Evolutionary conservation across 1,284 basidiomycete genomes (phyloP), one percentile per base, ranked within the genome.

Genomic region (Acaromyces ingoldii): DNA sequence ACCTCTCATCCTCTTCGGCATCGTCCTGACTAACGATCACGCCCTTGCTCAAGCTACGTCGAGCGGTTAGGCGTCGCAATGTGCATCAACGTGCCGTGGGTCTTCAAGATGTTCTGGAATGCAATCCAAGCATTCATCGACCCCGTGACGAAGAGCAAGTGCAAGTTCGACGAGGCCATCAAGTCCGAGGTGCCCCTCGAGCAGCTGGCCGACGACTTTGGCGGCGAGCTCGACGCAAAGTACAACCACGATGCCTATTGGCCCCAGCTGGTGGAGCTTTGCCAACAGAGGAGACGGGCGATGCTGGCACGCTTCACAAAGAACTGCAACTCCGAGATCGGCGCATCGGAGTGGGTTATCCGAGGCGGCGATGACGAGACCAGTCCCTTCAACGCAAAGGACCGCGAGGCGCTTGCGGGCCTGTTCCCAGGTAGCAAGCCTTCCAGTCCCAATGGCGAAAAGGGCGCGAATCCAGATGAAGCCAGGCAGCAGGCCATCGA

Each of bases 161-260:
- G 58, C 69, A 70, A 67, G 51, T 76, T 62, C 22, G 70, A 71
- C 50, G 63, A 67, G 44, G 65, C 62, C 0, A 65, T 71, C 59
- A 65, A 65, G 55, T 53, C 62, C 15, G 65, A 69, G 42, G 69
- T 71, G 11, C 67, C 67, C 10, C 48, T 45, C 15, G 37, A 48
- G n/a, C 69, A 71, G 53, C 52, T 71, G 2, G 61, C 57, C 19
- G 33, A 55, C 1, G 69, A 71, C 40, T 71, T 68, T 42, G 67
- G 67, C 29, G 67, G 67, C 6, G 47, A 63, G 48, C 44, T 70
- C 21, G 67, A 77, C 45, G 68, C 76, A 49, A 53, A 82, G 53
- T 89, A 87, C 63, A 79, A 81, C 0, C 87, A 89, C 65, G 82
- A 82, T 28, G 80, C 81, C 56, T 90, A 88, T 70, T 89, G 88